phyloP scores from a whole-genome alignment of 805 yeast genomes.

The Candida chauliodis region DNA sequence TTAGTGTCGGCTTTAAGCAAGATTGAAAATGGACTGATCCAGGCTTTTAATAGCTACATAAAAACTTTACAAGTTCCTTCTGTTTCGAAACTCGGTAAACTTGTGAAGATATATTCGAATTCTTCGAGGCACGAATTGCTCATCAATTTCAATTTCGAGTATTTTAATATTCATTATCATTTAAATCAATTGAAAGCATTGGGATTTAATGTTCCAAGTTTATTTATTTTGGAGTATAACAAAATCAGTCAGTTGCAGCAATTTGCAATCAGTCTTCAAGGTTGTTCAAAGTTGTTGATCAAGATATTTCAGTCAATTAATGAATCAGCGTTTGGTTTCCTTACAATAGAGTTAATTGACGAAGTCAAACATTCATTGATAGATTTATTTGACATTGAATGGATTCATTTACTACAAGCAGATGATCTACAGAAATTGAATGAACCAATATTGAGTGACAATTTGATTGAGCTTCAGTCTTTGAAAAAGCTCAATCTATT shows the following conservation, averaged over 20 bases:
- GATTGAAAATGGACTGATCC: conserved; percentile 41
- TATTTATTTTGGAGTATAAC: conserved; percentile 44
- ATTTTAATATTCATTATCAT: conserved; percentile 48
- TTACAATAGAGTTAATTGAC: conserved; percentile 35
- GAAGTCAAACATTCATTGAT: conserved; percentile 30
- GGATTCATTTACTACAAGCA: conserved; percentile 53
- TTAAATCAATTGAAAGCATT: conserved; percentile 46
- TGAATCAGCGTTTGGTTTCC: conserved; percentile 38
- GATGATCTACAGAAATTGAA: conserved; percentile 41
- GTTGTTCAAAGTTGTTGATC: conserved; percentile 6
- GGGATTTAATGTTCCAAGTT: conserved; percentile 57
- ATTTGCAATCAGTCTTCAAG: conserved; percentile 44
- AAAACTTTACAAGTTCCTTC: conserved; percentile 8
- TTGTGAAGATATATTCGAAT: conserved; percentile 36
- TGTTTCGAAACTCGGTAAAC: conserved; percentile 20
- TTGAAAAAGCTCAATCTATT: conserved; percentile 20
- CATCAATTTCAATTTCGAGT: conserved; percentile 50
- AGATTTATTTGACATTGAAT: conserved; percentile 37
- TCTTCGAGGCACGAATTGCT: conserved; percentile 23
- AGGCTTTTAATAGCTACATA: conserved; percentile 50
- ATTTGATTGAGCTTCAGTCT: conserved; percentile 23
- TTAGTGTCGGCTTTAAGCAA: conserved; percentile 48
- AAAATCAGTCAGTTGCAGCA: conserved; percentile 54
- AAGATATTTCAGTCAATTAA: conserved; percentile 20
- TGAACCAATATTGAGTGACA: conserved; percentile 23